Conservation (phyloP, 495 filamentous ascomycete genomes). For the Aspergillus affinis region DNA sequence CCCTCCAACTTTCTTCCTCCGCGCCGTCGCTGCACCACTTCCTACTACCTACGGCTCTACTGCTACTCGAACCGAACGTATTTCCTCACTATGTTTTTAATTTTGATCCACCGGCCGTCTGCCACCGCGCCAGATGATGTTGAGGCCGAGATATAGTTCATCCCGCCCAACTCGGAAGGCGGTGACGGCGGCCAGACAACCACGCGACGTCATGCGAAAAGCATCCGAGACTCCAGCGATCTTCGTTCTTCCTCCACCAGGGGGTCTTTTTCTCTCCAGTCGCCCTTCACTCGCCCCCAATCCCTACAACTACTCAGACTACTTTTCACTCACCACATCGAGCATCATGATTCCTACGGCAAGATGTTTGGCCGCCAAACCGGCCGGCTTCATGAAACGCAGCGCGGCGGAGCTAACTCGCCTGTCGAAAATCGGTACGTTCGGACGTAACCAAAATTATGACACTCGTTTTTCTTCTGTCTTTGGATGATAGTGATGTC, state of each 20-base stretch:
- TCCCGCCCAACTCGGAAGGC: neutral
- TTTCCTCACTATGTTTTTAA: too few relatives aligned
- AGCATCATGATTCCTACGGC: conserved; percentile 48
- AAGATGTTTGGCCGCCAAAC: conserved; percentile 45
- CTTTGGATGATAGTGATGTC: neutral
- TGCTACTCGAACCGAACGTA: too few relatives aligned
- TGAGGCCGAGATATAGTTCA: too few relatives aligned
- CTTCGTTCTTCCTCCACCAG: neutral
- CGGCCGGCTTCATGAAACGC: conserved; percentile 57
- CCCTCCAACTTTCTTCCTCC: too few relatives aligned
- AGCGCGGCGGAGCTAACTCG: conserved; percentile 65
- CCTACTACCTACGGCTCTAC: too few relatives aligned
- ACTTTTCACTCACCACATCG: neutral
- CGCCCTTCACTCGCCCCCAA: neutral
- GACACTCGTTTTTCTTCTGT: neutral
- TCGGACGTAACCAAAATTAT: neutral
- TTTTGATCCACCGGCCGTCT: too few relatives aligned
- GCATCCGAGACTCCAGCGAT: neutral
- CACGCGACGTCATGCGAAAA: conserved; percentile 4
- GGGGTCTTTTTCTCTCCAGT: neutral
- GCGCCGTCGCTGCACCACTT: too few relatives aligned
- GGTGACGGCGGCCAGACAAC: neutral
- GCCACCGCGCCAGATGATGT: too few relatives aligned
- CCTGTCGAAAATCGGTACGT: conserved; percentile 56
- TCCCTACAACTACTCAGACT: neutral